Evolutionary conservation across 2,329 filamentous ascomycete genomes (phyloP).

Genomic region (Microdochium nivale): DNA sequence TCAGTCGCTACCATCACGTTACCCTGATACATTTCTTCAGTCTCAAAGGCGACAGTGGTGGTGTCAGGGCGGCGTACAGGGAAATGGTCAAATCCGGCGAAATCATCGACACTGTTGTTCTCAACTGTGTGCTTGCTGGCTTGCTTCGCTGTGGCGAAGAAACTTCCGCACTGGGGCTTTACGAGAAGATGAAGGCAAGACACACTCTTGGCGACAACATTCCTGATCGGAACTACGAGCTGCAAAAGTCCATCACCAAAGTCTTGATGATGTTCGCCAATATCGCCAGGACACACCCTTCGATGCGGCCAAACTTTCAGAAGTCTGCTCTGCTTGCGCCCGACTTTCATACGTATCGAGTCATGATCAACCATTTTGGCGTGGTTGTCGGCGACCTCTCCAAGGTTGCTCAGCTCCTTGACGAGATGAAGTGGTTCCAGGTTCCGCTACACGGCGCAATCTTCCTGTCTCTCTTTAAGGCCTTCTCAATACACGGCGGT

Average conservation of each 20-base stretch:
- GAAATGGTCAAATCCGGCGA: conserved; percentile 80
- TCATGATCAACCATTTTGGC: conserved; percentile 70
- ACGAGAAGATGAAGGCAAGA: conserved; percentile 70
- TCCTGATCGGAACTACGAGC: conserved; percentile 36
- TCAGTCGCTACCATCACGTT: conserved; percentile 74
- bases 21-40: conserved; percentile 80
- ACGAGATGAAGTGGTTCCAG: conserved; percentile 67
- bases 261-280: conserved; percentile 49
- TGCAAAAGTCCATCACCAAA: conserved; percentile 40
- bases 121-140: conserved; percentile 80
- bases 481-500: conserved; percentile 68
- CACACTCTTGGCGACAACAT: conserved; percentile 30
- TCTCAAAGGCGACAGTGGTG: conserved; percentile 62
- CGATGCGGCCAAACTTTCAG: conserved; percentile 48
- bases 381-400: conserved; percentile 60
- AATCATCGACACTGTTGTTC: conserved; percentile 75
- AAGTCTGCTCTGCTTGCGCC: conserved; percentile 58
- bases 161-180: conserved; percentile 69
- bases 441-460: conserved; percentile 67
- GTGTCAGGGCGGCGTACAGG: conserved; percentile 67
- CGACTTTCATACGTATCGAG: conserved; percentile 69
- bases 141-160: conserved; percentile 71
- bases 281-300: conserved; percentile 44
- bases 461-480: conserved; percentile 75
- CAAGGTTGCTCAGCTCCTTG: conserved; percentile 61